Evolutionary conservation across 805 yeast species (phyloP).

Genomic region (Geotrichum ghanense): DNA sequence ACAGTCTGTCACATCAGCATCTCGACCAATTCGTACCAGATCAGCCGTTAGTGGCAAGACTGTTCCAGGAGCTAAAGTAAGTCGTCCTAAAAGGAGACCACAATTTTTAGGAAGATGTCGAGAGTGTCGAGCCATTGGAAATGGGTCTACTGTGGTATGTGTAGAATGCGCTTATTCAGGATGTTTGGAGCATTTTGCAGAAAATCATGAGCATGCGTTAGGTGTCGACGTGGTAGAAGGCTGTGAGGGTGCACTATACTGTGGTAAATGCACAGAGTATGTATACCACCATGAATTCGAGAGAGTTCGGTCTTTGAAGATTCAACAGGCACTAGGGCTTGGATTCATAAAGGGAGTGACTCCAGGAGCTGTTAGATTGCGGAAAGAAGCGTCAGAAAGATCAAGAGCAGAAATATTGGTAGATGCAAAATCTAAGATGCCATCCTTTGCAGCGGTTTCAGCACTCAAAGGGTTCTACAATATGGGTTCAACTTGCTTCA

Average conservation of each 20-base stretch:
- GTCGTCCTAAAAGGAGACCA: neutral
- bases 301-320: conserved; percentile 29
- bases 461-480: conserved; percentile 85
- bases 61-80: neutral
- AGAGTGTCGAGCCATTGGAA: conserved; percentile 4
- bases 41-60: neutral
- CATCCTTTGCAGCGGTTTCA: conserved; percentile 34
- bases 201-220: conserved; percentile 24
- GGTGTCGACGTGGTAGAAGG: conserved; percentile 53
- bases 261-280: conserved; percentile 69
- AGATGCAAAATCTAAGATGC: conserved; percentile 3
- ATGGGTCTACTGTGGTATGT: conserved; percentile 8
- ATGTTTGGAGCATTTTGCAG: conserved; percentile 10
- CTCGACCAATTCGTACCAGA: neutral
- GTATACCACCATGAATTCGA: conserved; percentile 53
- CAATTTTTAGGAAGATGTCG: conserved; percentile 6
- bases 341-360: conserved; percentile 4
- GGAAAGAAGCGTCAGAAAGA: neutral
- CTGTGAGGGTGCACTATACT: conserved; percentile 48
- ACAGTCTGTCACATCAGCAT: neutral
- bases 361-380: neutral
- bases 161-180: conserved; percentile 14
- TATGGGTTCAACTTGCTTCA: conserved; percentile 95
- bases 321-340: conserved; percentile 5
- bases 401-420: neutral